These are phyloP conservation scores for Botrytis fragariae DNA, from an alignment of 2,329 filamentous ascomycete genomes.

Conservation along the genomic window DNA sequence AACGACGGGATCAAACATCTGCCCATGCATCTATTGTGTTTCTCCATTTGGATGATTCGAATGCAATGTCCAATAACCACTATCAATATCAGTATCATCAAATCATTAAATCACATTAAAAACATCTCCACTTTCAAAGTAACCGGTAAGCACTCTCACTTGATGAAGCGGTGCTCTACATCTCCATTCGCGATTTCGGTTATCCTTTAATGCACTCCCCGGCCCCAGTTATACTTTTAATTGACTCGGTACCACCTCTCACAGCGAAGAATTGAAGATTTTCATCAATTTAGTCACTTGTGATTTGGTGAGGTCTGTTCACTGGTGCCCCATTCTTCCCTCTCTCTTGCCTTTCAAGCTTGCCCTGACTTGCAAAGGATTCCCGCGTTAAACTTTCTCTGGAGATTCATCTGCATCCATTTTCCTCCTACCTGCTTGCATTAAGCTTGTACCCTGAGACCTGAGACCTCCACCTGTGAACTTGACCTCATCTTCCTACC, in stretches of 20 bases:
- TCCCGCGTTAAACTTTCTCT: not conserved
- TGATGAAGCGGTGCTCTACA: not conserved
- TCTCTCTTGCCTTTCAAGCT: not conserved
- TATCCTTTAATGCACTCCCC: not conserved
- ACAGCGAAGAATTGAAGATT: not conserved
- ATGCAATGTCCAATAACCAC: not conserved
- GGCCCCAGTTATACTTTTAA: not conserved
- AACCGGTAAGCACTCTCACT: not conserved
- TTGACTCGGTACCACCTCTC: not conserved
- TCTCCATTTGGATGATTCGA: not conserved
- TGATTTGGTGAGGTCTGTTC: not conserved
- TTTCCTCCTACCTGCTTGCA: not conserved
- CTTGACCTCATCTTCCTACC: not conserved
- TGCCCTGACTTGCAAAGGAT: not conserved
- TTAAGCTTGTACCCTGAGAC: not conserved
- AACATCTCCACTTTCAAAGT: not conserved
- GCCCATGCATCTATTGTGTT: not conserved
- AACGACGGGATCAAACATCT: not conserved
- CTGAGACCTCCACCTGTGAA: not conserved
- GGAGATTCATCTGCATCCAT: not conserved
- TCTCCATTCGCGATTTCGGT: constrained; percentile 6
- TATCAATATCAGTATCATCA: not conserved
- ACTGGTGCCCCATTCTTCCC: not conserved
- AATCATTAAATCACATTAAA: not conserved
- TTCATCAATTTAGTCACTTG: not conserved